Percentiles rank a stretch among this genome's conserved stretches.
phyloP scores from a whole-genome alignment of 2,329 filamentous ascomycete genomes.

The Apiospora rasikravindrae region DNA sequence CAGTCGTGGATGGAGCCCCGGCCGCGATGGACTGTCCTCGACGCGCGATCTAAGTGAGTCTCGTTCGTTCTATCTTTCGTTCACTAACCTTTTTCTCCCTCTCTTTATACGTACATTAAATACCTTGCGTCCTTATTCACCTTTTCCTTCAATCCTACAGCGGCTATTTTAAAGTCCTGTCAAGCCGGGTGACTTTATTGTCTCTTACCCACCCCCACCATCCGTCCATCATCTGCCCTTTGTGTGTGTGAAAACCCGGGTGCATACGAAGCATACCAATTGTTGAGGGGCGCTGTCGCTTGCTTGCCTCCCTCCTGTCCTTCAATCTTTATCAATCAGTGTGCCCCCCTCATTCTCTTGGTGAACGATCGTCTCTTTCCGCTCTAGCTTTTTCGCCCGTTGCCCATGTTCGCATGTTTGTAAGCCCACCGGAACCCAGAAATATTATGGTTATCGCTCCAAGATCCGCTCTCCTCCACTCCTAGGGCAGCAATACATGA shows the following conservation, averaged over 20 bases:
- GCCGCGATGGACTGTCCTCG: conserved; percentile 26
- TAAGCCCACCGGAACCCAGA: conserved; percentile 1
- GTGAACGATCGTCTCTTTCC: background rate
- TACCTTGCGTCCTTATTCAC: background rate
- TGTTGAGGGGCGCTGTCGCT: background rate
- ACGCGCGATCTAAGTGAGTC: conserved; percentile 26
- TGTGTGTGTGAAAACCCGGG: background rate
- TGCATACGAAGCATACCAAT: background rate
- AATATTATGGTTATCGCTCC: background rate
- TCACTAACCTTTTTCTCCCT: background rate
- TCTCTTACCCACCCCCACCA: background rate
- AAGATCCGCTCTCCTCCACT: conserved; percentile 11
- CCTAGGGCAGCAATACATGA: conserved; percentile 14
- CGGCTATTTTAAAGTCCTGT: background rate
- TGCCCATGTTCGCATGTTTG: conserved; percentile 11
- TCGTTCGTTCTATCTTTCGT: background rate
- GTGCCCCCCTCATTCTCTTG: background rate
- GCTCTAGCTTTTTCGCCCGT: background rate
- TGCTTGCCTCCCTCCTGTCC: background rate
- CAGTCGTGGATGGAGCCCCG: conserved; percentile 27
- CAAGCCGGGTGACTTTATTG: background rate
- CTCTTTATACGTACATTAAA: background rate
- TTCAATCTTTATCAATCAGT: background rate
- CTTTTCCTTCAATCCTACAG: background rate
- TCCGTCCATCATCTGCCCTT: background rate